phyloP scores from a whole-genome alignment of 768 basidiomycete genomes.

The Lactifluus piperatus region DNA sequence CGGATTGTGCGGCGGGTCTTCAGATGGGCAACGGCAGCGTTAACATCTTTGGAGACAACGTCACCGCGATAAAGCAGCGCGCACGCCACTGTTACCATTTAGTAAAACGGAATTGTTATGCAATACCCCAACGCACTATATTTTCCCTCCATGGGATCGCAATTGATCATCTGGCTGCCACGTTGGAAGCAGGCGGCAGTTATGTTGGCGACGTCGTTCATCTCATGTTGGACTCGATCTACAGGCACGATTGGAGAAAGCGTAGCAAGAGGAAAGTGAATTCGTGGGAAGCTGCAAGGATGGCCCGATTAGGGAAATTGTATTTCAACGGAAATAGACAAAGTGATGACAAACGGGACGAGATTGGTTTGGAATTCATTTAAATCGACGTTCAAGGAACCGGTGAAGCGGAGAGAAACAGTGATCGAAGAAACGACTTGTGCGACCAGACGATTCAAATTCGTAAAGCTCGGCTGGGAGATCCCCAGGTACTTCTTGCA shows the following conservation, averaged over 20 bases:
- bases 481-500: constrained; percentile 49
- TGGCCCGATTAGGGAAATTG: neutral
- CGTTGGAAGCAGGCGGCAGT: constrained; percentile 6
- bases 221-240: constrained; percentile 56
- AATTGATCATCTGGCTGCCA: constrained; percentile 55
- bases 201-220: constrained; percentile 45
- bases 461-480: constrained; percentile 48
- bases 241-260: constrained; percentile 56
- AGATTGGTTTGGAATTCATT: constrained; percentile 32
- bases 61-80: constrained; percentile 68
- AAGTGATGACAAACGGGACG: constrained; percentile 35
- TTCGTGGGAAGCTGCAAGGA: constrained; percentile 42
- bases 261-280: constrained; percentile 60
- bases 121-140: constrained; percentile 41
- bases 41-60: constrained; percentile 71
- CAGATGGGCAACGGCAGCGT: constrained; percentile 62
- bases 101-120: neutral
- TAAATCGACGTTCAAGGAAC: constrained; percentile 56
- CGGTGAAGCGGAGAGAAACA: constrained; percentile 49
- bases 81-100: constrained; percentile 43
- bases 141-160: constrained; percentile 71
- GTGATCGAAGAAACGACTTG: constrained; percentile 46
- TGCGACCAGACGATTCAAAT: constrained; percentile 58
- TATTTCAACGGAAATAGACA: constrained; percentile 13
- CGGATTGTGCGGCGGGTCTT: constrained; percentile 74